A percentile compares a stretch with the other conserved stretches of the same genome.
phyloP scores from a whole-genome alignment of 306 rosid species.

The Vicia villosa region DNA sequence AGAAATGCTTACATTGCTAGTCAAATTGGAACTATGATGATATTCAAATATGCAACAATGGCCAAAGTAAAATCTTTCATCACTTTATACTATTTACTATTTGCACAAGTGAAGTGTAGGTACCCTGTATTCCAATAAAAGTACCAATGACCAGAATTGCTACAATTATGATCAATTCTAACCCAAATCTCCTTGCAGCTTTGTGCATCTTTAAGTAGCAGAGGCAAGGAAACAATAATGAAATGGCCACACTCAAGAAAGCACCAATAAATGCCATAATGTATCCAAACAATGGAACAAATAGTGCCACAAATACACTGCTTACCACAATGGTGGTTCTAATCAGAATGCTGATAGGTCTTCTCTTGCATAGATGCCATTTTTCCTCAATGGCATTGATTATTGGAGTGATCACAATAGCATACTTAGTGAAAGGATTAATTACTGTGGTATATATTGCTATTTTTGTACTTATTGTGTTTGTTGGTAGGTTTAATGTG shows the following conservation, averaged over 20 bases:
- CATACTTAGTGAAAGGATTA: conserved; percentile 72
- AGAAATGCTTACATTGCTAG: conserved; percentile 2
- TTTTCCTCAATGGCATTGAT: conserved; percentile 58
- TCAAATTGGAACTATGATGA: conserved; percentile 1
- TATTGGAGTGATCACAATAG: conserved; percentile 58
- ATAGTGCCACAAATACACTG: conserved; percentile 54
- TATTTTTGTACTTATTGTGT: conserved; percentile 48
- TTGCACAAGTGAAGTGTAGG: conserved; percentile 49
- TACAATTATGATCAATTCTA: conserved; percentile 44
- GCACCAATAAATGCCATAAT: conserved; percentile 73
- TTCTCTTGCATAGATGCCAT: conserved; percentile 27
- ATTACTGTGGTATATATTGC: conserved; percentile 67
- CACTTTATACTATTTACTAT: conserved; percentile 43
- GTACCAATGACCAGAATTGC: conserved; percentile 51
- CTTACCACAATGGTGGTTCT: conserved; percentile 57
- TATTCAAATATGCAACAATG: conserved; percentile 49
- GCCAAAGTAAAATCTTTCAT: neutral
- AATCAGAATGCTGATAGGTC: conserved; percentile 38
- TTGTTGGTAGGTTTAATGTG: conserved; percentile 62
- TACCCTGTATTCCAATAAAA: conserved; percentile 52
- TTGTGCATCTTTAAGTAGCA: conserved; percentile 70
- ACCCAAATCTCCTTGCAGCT: conserved; percentile 47
- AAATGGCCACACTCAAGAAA: conserved; percentile 44
- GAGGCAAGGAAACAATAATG: conserved; percentile 61
- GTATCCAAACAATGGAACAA: conserved; percentile 63